Evolutionary conservation across 306 rosid genomes (phyloP), one percentile per base, ranked within the genome.

Genomic region (Quercus aquifolioides): DNA sequence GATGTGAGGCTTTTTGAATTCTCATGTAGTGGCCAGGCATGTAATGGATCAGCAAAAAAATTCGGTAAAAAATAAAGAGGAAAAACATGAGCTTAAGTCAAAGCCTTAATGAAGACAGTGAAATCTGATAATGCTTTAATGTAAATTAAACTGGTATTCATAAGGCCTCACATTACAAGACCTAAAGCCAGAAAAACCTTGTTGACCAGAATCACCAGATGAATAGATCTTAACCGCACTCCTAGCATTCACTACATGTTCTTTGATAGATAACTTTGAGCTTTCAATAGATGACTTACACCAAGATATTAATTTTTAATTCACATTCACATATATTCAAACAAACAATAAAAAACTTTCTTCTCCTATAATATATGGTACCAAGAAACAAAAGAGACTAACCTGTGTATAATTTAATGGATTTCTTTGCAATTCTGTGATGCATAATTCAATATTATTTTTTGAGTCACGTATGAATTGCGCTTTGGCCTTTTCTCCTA

Each of bases 401-500:
- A 91, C 99, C 95, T 91, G 98, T 46, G 97, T 86, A 73, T 91
- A 95, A 69, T 90, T 95, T 86, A 95, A 74, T 65, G 98, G 96
- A 81, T 93, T 89, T 82, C 91, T 95, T 89, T 95, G 99, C 91
- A 95, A 69, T 83, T 95, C 99, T 72, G 97, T 87, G 31, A 95
- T 58, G 81, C 6, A 51, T 69, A 95, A 63, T 75, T 19, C 85
- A 74, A 95, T 93, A 74, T 91, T 52, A 56, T 93, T 83, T 92
- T 87, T 93, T 31, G 97, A 95, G 87, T 93, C 99, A 84, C 99
- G 98, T 5, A 89, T 13, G 86, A 95, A 74, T 65, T 95, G 99
- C 56, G 91, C 98, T 85, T 93, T 95, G 19, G 98, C 98, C 79
- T 95, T 95, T 86, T 95, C 99, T 70, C 98, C 99, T 97, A 95